Evolutionary conservation across 768 basidiomycete species (phyloP).

Genomic region (Candolleomyces efflorescens): DNA sequence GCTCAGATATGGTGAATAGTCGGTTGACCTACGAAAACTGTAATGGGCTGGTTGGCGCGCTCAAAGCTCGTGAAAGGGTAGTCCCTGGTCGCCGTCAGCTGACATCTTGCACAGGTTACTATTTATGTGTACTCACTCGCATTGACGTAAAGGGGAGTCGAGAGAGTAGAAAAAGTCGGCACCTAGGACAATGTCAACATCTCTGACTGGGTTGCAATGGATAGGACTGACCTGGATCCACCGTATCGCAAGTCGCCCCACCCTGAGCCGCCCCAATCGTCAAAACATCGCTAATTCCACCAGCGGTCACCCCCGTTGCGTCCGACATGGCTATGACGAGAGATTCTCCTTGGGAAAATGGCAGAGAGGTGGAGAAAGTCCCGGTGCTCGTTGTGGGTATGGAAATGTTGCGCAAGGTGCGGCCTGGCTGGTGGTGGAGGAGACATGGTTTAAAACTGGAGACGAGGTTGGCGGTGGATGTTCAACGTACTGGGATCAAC

Average conservation of each 20-base stretch:
- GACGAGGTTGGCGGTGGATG: background rate
- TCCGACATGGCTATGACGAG: constrained; percentile 25
- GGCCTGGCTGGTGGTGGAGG: constrained; percentile 14
- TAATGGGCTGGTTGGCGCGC: constrained; percentile 20
- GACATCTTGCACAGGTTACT: background rate
- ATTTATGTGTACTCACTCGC: constrained; percentile 18
- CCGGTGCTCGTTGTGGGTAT: constrained; percentile 20
- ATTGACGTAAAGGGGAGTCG: constrained; percentile 20
- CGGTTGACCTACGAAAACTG: constrained; percentile 17
- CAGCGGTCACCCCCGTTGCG: constrained; percentile 20
- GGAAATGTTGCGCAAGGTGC: constrained; percentile 20
- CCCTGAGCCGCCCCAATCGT: constrained; percentile 17
- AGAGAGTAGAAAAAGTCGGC: constrained; percentile 23
- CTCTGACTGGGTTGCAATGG: background rate
- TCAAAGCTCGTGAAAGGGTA: constrained; percentile 21
- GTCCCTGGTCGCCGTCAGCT: constrained; percentile 12
- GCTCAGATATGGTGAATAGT: background rate
- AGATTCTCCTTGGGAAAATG: constrained; percentile 6
- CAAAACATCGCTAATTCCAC: constrained; percentile 18
- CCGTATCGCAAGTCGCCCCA: constrained; percentile 17
- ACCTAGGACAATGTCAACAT: constrained; percentile 10
- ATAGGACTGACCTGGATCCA: constrained; percentile 16
- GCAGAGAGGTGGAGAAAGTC: constrained; percentile 14
- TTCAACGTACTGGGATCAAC: constrained; percentile 18
- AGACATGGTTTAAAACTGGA: background rate